A percentile compares a stretch with the other conserved stretches of the same genome.
phyloP scores from a whole-genome alignment of 495 filamentous ascomycete genomes.

The Penicillium paradoxum region DNA sequence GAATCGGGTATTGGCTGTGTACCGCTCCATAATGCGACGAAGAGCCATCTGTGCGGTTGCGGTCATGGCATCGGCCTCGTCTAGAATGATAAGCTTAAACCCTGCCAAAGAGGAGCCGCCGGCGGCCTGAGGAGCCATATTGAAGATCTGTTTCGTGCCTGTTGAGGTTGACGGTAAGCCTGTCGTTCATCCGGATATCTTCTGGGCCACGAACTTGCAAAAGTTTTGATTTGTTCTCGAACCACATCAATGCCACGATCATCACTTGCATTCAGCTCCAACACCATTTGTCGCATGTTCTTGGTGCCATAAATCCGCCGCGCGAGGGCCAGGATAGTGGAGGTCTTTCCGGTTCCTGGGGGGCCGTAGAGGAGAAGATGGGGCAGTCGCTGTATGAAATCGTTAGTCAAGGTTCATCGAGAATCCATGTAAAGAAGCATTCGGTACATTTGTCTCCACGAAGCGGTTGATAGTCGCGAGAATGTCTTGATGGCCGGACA shows the following conservation, averaged over 20 bases:
- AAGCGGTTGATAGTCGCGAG: conserved; percentile 96
- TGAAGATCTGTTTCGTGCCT: conserved; percentile 64
- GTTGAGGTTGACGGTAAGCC: conserved; percentile 51
- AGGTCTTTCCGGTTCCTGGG: conserved; percentile 95
- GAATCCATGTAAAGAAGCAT: background rate
- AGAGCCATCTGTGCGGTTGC: conserved; percentile 95
- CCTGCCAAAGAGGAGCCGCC: conserved; percentile 54
- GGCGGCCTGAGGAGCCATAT: conserved; percentile 44
- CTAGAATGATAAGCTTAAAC: conserved; percentile 95
- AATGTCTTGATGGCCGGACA: conserved; percentile 97
- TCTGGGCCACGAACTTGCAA: conserved; percentile 58
- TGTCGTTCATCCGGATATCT: conserved; percentile 1
- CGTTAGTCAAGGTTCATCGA: conserved; percentile 2
- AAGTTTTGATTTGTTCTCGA: conserved; percentile 98
- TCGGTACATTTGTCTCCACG: conserved; percentile 73
- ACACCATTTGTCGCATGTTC: conserved; percentile 96
- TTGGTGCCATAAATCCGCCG: conserved; percentile 85
- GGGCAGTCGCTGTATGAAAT: conserved; percentile 60
- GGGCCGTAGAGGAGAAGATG: conserved; percentile 98
- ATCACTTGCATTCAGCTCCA: conserved; percentile 95
- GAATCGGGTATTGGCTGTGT: conserved; percentile 96
- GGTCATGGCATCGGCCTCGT: conserved; percentile 99
- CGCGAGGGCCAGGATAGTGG: conserved; percentile 86
- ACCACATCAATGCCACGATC: conserved; percentile 98
- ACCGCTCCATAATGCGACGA: conserved; percentile 97